Base-by-base conservation (phyloP, 179 eudicot species). In the Corrigiola litoralis region DNA sequence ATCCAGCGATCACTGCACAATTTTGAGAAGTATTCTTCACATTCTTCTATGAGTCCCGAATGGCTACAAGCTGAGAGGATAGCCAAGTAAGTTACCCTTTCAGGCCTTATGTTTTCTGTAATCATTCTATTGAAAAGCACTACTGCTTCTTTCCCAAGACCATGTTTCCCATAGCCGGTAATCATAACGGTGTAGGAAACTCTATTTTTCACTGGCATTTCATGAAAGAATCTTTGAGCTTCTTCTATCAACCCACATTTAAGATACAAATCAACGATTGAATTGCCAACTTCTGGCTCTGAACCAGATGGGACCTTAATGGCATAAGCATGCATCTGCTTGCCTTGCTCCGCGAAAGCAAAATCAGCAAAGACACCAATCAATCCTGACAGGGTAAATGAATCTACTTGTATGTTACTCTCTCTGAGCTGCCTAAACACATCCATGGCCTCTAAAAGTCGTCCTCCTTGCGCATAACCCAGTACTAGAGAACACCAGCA, bases 11-110 rank as follows among this genome's bases (percentile, higher is more conserved):
- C 81, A 37, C 23, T 71, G 47, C 77, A 72, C 60, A 81, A 62
- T 23, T 33, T 68, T 6, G 55, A 74, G 49, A 81, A 81, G 65
- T 74, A 77, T 40, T 77, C 62, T 46, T 71, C 61, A 61, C 84
- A 81, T 48, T 81, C 82, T 36, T 74, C 66, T 21, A 61, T 61
- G 54, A 81, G 37, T 37, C 84, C 84, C 4, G 84, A 81, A 68
- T 81, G 84, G 54, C 84, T 81, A 54, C 84, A 81, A 40, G 84
- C 84, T 55, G 82, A 81, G 28, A 81, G 74, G 32, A 81, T 61
- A 28, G 84, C 82, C 73, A 81, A 62, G 63, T 74, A 81, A 29
- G 84, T 74, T 50, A 77, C 49, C 29, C 74, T 59, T 65, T 81
- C 84, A 36, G 84, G 84, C 61, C 67, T 81, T 25, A 74, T 21